Evolutionary conservation across 202 grass and related monocot genomes (phyloP).

Genomic region (Hordeum pubiflorum): DNA sequence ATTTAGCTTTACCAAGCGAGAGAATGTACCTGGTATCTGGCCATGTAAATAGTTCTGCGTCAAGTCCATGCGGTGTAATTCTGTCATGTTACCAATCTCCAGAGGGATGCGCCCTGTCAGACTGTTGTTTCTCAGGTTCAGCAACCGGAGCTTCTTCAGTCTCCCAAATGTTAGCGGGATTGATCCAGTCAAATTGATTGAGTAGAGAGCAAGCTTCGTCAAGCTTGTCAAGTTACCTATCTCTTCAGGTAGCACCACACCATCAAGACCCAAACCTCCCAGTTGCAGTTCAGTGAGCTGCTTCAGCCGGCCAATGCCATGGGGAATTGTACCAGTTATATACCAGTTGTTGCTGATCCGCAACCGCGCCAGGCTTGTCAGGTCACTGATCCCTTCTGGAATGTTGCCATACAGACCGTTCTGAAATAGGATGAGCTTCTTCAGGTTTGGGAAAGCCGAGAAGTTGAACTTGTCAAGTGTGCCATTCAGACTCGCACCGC

Average conservation of each 20-base stretch:
- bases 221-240: constrained; percentile 3
- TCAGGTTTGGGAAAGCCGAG: neutral
- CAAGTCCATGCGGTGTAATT: neutral
- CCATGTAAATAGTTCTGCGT: neutral
- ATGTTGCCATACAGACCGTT: neutral
- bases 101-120: neutral
- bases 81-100: neutral
- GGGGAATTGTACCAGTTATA: neutral
- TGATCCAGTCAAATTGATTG: neutral
- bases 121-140: neutral
- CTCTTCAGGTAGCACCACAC: neutral
- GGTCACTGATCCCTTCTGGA: neutral
- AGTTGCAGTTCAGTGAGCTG: neutral
- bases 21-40: neutral
- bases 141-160: neutral
- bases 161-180: neutral
- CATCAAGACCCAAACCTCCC: neutral
- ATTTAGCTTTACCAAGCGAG: neutral
- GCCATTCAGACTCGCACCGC: neutral
- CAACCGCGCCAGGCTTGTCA: neutral
- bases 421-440: neutral
- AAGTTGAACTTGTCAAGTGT: neutral
- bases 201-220: neutral
- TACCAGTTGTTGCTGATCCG: neutral
- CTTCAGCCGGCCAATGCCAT: neutral